Evolutionary conservation across 2,329 filamentous ascomycete species (phyloP).

Genomic region (Hypoxylon sp.): DNA sequence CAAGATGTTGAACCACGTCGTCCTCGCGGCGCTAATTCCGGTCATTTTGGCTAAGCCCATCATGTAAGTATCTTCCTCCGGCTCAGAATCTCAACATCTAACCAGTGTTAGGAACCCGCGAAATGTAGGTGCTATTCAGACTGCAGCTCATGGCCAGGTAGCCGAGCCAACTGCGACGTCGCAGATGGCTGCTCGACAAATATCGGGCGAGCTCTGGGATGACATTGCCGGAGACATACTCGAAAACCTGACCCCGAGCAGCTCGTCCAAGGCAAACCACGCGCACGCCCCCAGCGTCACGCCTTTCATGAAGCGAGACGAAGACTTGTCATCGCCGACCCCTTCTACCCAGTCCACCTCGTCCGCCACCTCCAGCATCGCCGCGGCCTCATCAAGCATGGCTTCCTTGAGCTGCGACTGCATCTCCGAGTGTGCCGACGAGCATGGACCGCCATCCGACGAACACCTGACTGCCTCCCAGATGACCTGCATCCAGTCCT

Average conservation of each 20-base stretch:
- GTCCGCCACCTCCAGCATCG: background rate
- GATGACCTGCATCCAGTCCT: conserved; percentile 30
- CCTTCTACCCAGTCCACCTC: background rate
- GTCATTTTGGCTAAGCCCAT: conserved; percentile 48
- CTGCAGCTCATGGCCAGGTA: background rate
- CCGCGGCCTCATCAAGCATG: background rate
- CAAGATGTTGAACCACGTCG: conserved; percentile 47
- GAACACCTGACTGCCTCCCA: conserved; percentile 8
- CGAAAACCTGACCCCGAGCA: background rate
- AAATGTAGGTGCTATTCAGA: conserved; percentile 1
- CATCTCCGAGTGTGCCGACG: conserved; percentile 19
- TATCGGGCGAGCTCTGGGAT: conserved; percentile 1
- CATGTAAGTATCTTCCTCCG: conserved; percentile 36
- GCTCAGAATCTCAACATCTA: conserved; percentile 6
- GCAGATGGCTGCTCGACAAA: conserved; percentile 17
- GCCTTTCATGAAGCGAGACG: background rate
- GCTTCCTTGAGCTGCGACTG: conserved; percentile 32
- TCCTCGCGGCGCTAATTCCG: conserved; percentile 47
- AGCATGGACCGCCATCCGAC: conserved; percentile 15
- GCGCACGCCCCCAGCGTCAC: background rate
- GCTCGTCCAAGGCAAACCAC: background rate
- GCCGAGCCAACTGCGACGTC: conserved; percentile 11
- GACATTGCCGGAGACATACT: background rate
- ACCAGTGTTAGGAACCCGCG: conserved; percentile 17
- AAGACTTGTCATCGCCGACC: background rate